Evolutionary conservation across 306 rosid species (phyloP), one percentile per base, ranked within the genome.

Genomic region (Canavalia ensiformis): DNA sequence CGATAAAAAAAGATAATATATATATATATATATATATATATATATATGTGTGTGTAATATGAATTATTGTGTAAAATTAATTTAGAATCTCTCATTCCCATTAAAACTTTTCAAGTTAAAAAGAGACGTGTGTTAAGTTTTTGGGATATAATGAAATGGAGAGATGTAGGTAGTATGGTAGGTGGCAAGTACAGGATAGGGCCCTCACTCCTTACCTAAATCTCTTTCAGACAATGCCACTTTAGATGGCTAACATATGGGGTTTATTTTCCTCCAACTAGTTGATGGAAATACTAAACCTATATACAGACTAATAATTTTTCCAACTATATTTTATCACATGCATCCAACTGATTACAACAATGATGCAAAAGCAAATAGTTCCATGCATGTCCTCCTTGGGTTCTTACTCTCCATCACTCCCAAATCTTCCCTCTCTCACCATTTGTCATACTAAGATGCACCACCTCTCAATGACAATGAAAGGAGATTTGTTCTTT

Each of bases 401-500:
- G 0, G 7, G 52, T 46, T 68, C 47, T 42, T 35, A 73, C 50
- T 75, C 13, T 52, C 30, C 12, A 9, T 62, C 74, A 71, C 56
- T 58, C 56, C n/a, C 44, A 83, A 60, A 60, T 71, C 72, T 52
- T n/a, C 52, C 56, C 58, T 10, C 51, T 28, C 31, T 30, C 73
- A 29, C 66, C 35, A 60, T n/a, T 62, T 41, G 46, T 74, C 60
- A 72, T 54, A n/a, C 8, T 57, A 42, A 46, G 82, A 60, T 67
- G 62, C 88, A 74, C 83, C 72, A 81, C 72, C 88, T 68, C 74
- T 79, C 82, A 77, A 34, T 74, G 81, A 87, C 55, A 74, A 73
- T 45, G 2, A 50, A 50, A 87, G 25, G 12, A 29, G 37, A 78
- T 72, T 77, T 81, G 57, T 7, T 68, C 71, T 46, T 56, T 64